Base-by-base conservation (phyloP, 371 early-diverging fungal genomes). In the Apophysomyces variabilis region DNA sequence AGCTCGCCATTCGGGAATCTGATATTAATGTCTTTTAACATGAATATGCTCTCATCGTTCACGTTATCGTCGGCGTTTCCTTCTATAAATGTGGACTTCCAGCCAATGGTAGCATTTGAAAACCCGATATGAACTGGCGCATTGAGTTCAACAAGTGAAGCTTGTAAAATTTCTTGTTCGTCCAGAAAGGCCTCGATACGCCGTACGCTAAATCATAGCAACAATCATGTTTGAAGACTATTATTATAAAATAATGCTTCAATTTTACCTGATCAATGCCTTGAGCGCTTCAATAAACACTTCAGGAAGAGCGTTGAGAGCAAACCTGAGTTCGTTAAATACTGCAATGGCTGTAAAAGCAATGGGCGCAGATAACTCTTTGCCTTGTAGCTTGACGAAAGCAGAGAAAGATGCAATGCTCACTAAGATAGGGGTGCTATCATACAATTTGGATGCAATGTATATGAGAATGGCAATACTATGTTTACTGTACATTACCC, bases 151-250 rank as follows among this genome's bases (percentile, higher is more conserved):
- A 76, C 66, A 26, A 77, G 73, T 41, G 75, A 69, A 47, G 80
- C 72, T 6, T 69, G 68, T 26, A 70, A 77, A 8, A 96, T 75
- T 61, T 95, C 96, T 5, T 84, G 80, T 63, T 94, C 91, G n/a
- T 84, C 73, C 58, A 96, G 78, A 50, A 92, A 89, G 13, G 71
- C 74, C 65, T 90, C 82, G 60, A 97, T 90, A 67, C 96, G 90
- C 18, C 73, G 62, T 5, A 83, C 58, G 78, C 84, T 83, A 43
- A 41, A 41, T 41, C 41, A 41, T 8, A 3, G 4, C 36, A 26
- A 54, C 3, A 50, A 32, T 32, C 11, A 41, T 18, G 35, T 41
- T 14, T 13, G 46, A 38, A 21, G 21, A 32, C 13, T n/a, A 16
- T 4, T 7, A 45, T 4, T 45, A 45, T 13, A 2, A 2, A 43